Conservation (phyloP, 306 rosid genomes). For the Acacia melanoxylon region DNA sequence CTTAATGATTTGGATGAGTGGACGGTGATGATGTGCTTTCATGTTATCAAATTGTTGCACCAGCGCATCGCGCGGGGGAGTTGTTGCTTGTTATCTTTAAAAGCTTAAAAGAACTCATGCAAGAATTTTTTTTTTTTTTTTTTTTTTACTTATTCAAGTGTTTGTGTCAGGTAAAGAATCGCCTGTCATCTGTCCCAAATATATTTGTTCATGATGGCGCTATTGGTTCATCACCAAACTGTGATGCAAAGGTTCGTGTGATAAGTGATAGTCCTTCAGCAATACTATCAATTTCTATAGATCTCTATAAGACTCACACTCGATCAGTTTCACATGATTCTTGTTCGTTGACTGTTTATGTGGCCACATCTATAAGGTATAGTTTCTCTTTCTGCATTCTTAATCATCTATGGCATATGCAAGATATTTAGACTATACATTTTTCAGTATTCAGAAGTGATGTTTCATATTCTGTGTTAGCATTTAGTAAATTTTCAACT, state of each 20-base stretch:
- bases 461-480: background rate
- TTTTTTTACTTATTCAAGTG: background rate
- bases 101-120: background rate
- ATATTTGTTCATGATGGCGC: conserved; percentile 57
- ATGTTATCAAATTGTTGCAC: too few relatives aligned
- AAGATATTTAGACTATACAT: background rate
- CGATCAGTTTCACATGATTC: conserved; percentile 56
- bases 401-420: background rate
- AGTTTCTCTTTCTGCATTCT: background rate
- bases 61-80: too few relatives aligned
- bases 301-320: conserved; percentile 38
- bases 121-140: too few relatives aligned
- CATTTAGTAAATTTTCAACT: background rate
- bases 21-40: too few relatives aligned
- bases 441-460: background rate
- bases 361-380: conserved; percentile 42
- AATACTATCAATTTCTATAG: conserved; percentile 42
- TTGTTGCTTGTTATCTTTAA: too few relatives aligned
- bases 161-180: conserved; percentile 41
- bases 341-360: conserved; percentile 53
- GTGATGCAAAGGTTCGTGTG: conserved; percentile 45
- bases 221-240: conserved; percentile 44
- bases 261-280: conserved; percentile 53
- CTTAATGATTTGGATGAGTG: too few relatives aligned
- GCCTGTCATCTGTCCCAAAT: conserved; percentile 43